Evolutionary conservation across 805 yeast genomes (phyloP), one percentile per base, ranked within the genome.

Genomic region (Monosporozyma aerobia): DNA sequence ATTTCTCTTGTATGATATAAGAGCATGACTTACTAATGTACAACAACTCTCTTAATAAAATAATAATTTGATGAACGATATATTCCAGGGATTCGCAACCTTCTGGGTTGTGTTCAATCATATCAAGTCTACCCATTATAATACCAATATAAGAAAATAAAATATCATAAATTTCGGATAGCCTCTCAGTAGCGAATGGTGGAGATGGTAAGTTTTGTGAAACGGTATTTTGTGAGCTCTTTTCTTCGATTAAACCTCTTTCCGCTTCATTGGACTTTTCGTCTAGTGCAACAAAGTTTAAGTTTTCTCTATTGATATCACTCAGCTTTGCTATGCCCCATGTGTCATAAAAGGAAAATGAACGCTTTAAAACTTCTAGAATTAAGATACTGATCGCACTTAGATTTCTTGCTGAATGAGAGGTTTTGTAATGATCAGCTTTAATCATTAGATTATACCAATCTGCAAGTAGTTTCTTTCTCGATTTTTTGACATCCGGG

Each of bases 361-460:
- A 81, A 57, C 83, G 80, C 56, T 82, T 76, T 5, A 84, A 63
- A 2, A 87, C 87, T 63, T 84, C 87, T 59, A 79, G 81, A 0
- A 84, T 78, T 75, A 86, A 72, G 44, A 81, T 62, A 43, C 83
- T 82, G 55, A 87, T 69, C 5, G 80, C 78, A 57, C 81, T 83
- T 53, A 87, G 75, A 58, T 83, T 82, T 37, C 74, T 72, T 27
- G 72, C 70, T 50, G 77, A 79, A 29, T 81, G 73, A 0, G 90
- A 82, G 45, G 84, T 81, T 62, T 83, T 80, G 60, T 79, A 85
- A 41, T 84, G 86, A 56, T 83, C 85, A 1, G 92, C 90, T 61
- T 83, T 85, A 40, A 81, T 76, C 82, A 85, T 83, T 43, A 87
- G 71, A 50, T 81, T 82, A 57, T 86, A 85, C 95, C 95, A 87